These are phyloP conservation scores for Coemansia sp. DNA, from an alignment of 192 early-diverging fungal genomes.

Conservation along the genomic window DNA sequence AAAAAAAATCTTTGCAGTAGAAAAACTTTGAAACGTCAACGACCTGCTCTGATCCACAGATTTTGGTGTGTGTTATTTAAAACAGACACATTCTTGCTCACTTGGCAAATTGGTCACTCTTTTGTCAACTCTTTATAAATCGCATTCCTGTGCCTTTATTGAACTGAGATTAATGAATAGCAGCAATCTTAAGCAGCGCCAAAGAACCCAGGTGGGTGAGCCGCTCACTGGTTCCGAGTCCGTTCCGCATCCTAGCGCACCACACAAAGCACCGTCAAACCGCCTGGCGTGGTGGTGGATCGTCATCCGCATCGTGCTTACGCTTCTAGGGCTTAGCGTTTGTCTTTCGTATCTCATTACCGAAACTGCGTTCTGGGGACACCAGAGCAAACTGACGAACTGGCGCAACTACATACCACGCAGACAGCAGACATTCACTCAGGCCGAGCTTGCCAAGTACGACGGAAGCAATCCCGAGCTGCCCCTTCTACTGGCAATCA, in stretches of 20 bases:
- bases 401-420: slow-evolving; percentile 68
- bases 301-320: slow-evolving; percentile 26
- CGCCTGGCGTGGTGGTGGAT: slow-evolving; percentile 39
- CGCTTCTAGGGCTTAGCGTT: slow-evolving; percentile 35
- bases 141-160: not conserved
- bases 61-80: not conserved
- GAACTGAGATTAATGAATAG: not conserved
- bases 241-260: too few relatives aligned
- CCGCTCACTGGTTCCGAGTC: not conserved
- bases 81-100: not conserved
- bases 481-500: slow-evolving; percentile 88
- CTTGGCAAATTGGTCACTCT: too few relatives aligned
- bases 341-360: slow-evolving; percentile 67
- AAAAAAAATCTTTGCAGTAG: not conserved
- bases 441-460: slow-evolving; percentile 72
- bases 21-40: not conserved
- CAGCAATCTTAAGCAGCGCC: slow-evolving; percentile 4
- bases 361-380: slow-evolving; percentile 75
- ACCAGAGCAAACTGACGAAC: slow-evolving; percentile 68
- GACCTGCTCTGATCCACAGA: not conserved
- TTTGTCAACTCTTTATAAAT: not conserved
- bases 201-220: not conserved
- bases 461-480: slow-evolving; percentile 79
- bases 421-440: slow-evolving; percentile 65
- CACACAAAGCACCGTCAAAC: not conserved